phyloP scores from a whole-genome alignment of 495 filamentous ascomycete species.

The Sordaria brevicollis region DNA sequence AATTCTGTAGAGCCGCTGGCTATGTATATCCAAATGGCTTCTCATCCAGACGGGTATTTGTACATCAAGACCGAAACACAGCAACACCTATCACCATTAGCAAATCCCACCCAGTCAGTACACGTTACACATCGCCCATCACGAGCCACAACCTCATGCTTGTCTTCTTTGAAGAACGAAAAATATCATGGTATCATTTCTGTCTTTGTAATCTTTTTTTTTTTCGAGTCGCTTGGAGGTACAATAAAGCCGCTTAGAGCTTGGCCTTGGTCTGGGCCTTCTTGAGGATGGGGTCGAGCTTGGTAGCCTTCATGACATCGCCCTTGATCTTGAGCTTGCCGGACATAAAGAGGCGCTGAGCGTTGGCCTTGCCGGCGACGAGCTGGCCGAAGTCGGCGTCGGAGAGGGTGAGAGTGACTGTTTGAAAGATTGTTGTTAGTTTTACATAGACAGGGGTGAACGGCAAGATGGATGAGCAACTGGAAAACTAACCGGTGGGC shows the following conservation, averaged over 20 bases:
- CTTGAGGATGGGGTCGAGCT: slow-evolving; percentile 88
- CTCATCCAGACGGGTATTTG: neutral
- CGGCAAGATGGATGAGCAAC: neutral
- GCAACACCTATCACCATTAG: neutral
- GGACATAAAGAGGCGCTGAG: slow-evolving; percentile 90
- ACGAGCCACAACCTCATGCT: neutral
- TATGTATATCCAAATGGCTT: neutral
- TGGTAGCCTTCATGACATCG: slow-evolving; percentile 97
- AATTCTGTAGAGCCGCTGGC: neutral
- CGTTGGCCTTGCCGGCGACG: slow-evolving; percentile 80
- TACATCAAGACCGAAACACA: neutral
- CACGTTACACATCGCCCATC: neutral
- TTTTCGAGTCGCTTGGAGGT: neutral
- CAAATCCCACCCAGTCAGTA: neutral
- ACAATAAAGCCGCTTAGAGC: slow-evolving; percentile 42
- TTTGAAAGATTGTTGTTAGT: slow-evolving; percentile 1
- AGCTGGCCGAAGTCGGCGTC: slow-evolving; percentile 80
- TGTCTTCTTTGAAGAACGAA: neutral
- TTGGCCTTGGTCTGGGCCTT: slow-evolving; percentile 79
- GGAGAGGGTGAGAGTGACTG: slow-evolving; percentile 75
- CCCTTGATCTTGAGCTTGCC: slow-evolving; percentile 98
- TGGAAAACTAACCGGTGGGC: slow-evolving; percentile 57
- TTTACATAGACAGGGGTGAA: neutral
- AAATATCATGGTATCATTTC: neutral
- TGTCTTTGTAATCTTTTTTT: neutral